Evolutionary conservation across 2,329 filamentous ascomycete species (phyloP), one percentile per base, ranked within the genome.

Genomic region (Lecanosticta acicola): DNA sequence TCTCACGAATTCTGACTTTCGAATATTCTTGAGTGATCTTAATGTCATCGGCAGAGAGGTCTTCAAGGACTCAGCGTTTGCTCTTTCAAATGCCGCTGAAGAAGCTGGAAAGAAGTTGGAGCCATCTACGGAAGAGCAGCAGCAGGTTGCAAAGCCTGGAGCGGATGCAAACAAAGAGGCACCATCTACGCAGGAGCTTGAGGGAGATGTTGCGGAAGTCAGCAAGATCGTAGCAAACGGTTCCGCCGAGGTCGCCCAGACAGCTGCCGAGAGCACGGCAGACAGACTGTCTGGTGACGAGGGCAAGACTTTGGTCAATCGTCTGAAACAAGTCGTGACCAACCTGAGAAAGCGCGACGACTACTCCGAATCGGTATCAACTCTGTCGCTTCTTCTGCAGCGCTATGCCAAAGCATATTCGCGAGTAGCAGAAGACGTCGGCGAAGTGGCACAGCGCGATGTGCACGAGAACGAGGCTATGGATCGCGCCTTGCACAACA

Each of bases 1-100:
- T 1, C 72, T 97, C 35, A 88, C 87, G 11, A 97, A 97, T 63
- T 82, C 85, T 0, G 89, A 96, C 59, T 96, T 97, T 65, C 83
- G 90, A 32, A 74, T 90, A 4, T 89, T 97, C 58, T 71, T 96
- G 36, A 80, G 83, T 9, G 91, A 97, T 59, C 68, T 95, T 33
- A 81, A 82, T 37, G 82, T 83, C 0, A 78, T 96, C 38, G 85
- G 84, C 10, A 81, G 85, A 34, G 85, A 95, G 62, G 83, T 97
- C 0, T 89, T 96, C 63, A 82, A 81, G 41, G 90, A 96, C 58
- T 89, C 89, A 2, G 87, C 89, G 0, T 83, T 87, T 50, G 84
- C 85, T 0, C 65, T 95, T 4, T 87, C 89, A 0, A 76, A 82
- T 13, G 85, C 83, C 1, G 88, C 90, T 0, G 79, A 85, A 53